A percentile compares a stretch with the other conserved stretches of the same genome.
These are phyloP conservation scores for Biscogniauxia mediterranea DNA, from an alignment of 2,329 filamentous ascomycete genomes.

Conservation along the genomic window DNA sequence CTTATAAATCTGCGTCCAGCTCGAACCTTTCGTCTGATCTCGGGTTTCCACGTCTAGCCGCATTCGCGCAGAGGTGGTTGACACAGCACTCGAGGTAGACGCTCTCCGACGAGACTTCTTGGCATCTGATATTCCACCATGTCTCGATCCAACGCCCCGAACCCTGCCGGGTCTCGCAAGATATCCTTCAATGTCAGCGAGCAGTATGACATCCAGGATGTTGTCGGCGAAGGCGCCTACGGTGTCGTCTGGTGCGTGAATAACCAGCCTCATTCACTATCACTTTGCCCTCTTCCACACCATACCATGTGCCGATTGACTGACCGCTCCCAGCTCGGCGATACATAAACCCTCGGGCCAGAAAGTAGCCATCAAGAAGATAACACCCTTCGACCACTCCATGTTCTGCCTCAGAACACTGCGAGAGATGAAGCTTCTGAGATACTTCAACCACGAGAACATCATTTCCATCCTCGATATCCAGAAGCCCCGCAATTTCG, in stretches of 20 bases:
- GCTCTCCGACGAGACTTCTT: background rate
- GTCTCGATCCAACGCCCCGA: constrained; percentile 58
- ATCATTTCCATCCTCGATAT: constrained; percentile 99
- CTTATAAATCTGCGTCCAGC: no score
- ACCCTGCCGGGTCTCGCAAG: constrained; percentile 71
- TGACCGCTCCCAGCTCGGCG: constrained; percentile 65
- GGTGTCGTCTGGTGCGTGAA: constrained; percentile 88
- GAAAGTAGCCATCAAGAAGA: constrained; percentile 99
- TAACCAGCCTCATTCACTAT: background rate
- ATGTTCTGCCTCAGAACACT: constrained; percentile 97
- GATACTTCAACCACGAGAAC: constrained; percentile 99
- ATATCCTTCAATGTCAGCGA: constrained; percentile 99
- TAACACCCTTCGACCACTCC: constrained; percentile 97
- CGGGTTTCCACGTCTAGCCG: no score
- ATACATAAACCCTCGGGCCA: constrained; percentile 97
- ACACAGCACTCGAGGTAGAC: background rate
- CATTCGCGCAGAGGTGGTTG: no score
- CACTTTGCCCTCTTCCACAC: background rate
- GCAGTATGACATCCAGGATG: constrained; percentile 99
- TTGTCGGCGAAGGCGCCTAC: constrained; percentile 97
- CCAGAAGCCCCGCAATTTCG: constrained; percentile 94
- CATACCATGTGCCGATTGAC: constrained; percentile 9
- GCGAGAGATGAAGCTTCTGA: constrained; percentile 97
- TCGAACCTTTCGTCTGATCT: no score
- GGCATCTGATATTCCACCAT: constrained; percentile 35